These are phyloP conservation scores for Fusarium aywerte DNA, from an alignment of 2,329 filamentous ascomycete genomes.

Conservation along the genomic window DNA sequence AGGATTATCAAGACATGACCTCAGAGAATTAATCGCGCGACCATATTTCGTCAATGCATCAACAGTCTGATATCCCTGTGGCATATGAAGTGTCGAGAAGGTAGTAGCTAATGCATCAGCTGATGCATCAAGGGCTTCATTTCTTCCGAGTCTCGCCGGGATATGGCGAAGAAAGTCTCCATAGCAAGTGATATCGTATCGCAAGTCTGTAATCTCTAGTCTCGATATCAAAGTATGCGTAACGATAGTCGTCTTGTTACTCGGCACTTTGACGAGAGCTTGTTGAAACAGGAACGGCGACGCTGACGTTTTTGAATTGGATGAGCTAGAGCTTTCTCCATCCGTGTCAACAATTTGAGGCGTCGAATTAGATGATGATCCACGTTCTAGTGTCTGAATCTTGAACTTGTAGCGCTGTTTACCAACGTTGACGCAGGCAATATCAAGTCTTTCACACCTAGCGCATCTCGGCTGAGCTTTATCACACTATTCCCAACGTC, in stretches of 20 bases:
- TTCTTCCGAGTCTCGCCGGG: constrained; percentile 57
- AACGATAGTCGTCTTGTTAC: constrained; percentile 46
- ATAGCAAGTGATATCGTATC: constrained; percentile 60
- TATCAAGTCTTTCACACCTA: constrained; percentile 57
- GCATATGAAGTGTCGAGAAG: constrained; percentile 40
- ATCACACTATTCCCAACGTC: constrained; percentile 55
- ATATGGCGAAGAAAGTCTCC: constrained; percentile 59
- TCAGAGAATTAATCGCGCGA: constrained; percentile 46
- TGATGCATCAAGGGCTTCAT: constrained; percentile 57
- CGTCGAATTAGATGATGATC: constrained; percentile 3
- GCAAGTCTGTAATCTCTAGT: constrained; percentile 55
- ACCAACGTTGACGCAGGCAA: constrained; percentile 59
- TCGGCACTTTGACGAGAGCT: constrained; percentile 40
- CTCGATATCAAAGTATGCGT: constrained; percentile 45
- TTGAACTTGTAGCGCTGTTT: constrained; percentile 62
- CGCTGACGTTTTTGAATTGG: neutral
- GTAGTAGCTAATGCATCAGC: constrained; percentile 48
- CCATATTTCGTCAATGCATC: constrained; percentile 48
- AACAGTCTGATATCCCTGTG: constrained; percentile 25
- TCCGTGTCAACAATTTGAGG: constrained; percentile 15
- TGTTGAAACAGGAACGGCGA: constrained; percentile 6
- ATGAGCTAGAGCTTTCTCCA: constrained; percentile 6
- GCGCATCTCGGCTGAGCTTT: constrained; percentile 56
- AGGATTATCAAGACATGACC: constrained; percentile 45
- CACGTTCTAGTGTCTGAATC: constrained; percentile 44